A percentile compares a stretch with the other conserved stretches of the same genome.
phyloP scores from a whole-genome alignment of 192 early-diverging fungal genomes.

The Backusella westeae region DNA sequence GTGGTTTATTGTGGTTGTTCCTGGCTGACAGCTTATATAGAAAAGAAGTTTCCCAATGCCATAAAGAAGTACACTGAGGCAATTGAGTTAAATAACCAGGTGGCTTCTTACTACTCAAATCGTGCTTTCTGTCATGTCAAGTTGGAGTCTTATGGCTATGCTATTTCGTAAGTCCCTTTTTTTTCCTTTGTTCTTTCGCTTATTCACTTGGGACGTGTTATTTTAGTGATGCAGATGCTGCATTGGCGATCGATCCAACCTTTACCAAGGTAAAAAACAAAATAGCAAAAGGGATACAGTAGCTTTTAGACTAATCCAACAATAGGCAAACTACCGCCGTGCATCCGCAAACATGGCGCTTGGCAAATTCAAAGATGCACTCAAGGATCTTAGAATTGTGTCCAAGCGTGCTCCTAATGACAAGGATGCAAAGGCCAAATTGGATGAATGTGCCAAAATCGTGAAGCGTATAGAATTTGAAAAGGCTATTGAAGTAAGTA shows the following conservation, averaged over 20 bases:
- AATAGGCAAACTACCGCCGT: slow-evolving; percentile 85
- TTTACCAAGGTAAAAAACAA: slow-evolving; percentile 65
- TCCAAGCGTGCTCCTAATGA: slow-evolving; percentile 77
- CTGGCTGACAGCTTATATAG: not conserved
- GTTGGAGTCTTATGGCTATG: slow-evolving; percentile 84
- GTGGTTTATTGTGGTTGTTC: not conserved
- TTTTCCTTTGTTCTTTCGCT: not conserved
- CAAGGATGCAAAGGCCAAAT: slow-evolving; percentile 73
- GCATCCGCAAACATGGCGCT: slow-evolving; percentile 88
- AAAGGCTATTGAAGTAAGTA: slow-evolving; percentile 77
- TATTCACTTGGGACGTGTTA: slow-evolving; percentile 24
- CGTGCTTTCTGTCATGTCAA: slow-evolving; percentile 86
- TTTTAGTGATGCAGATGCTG: slow-evolving; percentile 74
- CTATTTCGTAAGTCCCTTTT: slow-evolving; percentile 46
- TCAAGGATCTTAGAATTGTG: slow-evolving; percentile 71
- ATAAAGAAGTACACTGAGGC: slow-evolving; percentile 89
- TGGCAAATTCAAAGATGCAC: slow-evolving; percentile 81
- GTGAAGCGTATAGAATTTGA: slow-evolving; percentile 86
- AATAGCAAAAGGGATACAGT: not conserved
- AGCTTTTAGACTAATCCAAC: not conserved
- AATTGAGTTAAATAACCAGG: slow-evolving; percentile 79
- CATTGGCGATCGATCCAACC: slow-evolving; percentile 75
- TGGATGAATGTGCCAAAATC: slow-evolving; percentile 90
- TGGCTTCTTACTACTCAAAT: slow-evolving; percentile 89
- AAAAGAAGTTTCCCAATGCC: slow-evolving; percentile 79